These are phyloP conservation scores for Kernera saxatilis DNA, from an alignment of 345 rosid species.

Conservation along the genomic window DNA sequence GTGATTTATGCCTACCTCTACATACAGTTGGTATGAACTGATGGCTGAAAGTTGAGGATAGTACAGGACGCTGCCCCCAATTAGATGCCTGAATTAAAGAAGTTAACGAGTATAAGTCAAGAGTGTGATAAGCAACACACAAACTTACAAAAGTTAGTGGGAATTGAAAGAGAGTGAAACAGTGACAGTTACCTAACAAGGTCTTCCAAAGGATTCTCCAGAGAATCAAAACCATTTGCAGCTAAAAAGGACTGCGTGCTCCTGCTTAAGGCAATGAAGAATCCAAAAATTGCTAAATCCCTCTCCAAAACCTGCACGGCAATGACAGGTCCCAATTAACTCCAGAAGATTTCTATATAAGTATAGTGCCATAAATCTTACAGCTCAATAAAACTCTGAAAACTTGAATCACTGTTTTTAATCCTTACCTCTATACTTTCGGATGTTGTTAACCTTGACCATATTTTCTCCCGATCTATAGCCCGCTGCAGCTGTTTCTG, in stretches of 20 bases:
- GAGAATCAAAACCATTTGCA: conserved; percentile 73
- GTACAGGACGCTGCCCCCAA: conserved; percentile 88
- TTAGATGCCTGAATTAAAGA: conserved; percentile 54
- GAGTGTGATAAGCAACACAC: conserved; percentile 9
- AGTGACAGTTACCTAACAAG: conserved; percentile 58
- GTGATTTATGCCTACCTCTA: conserved; percentile 61
- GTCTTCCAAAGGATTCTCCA: conserved; percentile 63
- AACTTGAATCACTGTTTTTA: background rate
- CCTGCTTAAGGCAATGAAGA: conserved; percentile 93
- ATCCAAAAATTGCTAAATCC: conserved; percentile 97
- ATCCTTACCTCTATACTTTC: conserved; percentile 90
- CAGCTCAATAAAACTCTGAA: background rate
- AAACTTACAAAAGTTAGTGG: background rate
- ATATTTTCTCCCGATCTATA: conserved; percentile 91
- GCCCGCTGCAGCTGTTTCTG: conserved; percentile 83
- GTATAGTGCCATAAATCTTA: background rate
- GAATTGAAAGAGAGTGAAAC: conserved; percentile 8
- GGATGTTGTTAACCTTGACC: conserved; percentile 92
- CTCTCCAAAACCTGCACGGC: conserved; percentile 80
- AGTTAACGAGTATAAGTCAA: background rate
- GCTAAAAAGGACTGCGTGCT: conserved; percentile 63
- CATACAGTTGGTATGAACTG: conserved; percentile 93
- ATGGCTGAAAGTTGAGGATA: conserved; percentile 95
- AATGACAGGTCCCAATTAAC: conserved; percentile 13
- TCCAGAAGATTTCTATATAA: background rate